phyloP scores from a whole-genome alignment of 2,329 filamentous ascomycete genomes.

The Diaporthe sp. region DNA sequence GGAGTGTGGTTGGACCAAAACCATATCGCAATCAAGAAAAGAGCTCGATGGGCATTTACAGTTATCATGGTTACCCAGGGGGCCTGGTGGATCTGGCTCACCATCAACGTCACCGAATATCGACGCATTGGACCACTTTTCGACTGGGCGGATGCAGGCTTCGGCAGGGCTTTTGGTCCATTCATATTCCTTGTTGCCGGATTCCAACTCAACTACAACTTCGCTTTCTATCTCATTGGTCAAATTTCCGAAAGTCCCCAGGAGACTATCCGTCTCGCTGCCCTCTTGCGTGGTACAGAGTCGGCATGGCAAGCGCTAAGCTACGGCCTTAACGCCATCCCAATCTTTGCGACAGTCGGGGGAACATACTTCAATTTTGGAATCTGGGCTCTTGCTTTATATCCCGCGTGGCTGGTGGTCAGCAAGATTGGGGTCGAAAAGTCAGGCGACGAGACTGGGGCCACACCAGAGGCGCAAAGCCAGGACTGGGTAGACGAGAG shows the following conservation, averaged over 20 bases:
- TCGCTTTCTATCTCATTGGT: background rate
- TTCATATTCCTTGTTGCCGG: slow-evolving; percentile 12
- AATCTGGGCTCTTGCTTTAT: background rate
- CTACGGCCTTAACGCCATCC: background rate
- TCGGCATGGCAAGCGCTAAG: slow-evolving; percentile 4
- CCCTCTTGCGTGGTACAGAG: background rate
- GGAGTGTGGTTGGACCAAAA: slow-evolving; percentile 2
- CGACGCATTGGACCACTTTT: background rate
- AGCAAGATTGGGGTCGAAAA: background rate
- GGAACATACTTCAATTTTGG: slow-evolving; percentile 6
- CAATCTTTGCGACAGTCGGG: background rate
- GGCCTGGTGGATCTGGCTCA: slow-evolving; percentile 16
- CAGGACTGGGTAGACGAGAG: background rate
- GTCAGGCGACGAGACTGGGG: background rate
- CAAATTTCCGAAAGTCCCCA: background rate
- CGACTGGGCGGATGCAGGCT: slow-evolving; percentile 16
- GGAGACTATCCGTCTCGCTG: slow-evolving; percentile 10
- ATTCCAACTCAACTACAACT: slow-evolving; percentile 8
- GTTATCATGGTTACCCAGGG: slow-evolving; percentile 8
- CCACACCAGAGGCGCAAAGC: background rate
- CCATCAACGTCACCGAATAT: slow-evolving; percentile 4
- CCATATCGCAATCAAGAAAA: background rate
- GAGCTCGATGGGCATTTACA: background rate
- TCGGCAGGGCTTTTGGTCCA: background rate
- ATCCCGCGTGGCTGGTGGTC: background rate